Evolutionary conservation across 129 eudicot genomes (phyloP).

Genomic region (Pulicaria dysenterica): DNA sequence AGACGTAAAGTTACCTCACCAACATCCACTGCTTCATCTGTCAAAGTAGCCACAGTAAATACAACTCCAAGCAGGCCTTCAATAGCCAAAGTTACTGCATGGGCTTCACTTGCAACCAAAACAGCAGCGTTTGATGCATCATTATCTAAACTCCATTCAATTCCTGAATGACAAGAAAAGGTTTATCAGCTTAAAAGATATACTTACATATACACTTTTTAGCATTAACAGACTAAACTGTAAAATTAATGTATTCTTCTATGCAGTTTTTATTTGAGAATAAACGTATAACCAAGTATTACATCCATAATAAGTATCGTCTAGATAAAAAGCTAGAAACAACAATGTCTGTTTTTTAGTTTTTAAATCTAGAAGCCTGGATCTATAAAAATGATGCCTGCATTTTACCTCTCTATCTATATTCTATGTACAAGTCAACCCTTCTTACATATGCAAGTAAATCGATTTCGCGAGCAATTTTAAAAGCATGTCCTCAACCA

Average conservation of each 20-base stretch:
- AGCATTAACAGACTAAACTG: no score
- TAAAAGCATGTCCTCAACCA: no score
- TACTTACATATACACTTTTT: no score
- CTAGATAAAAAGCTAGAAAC: background rate
- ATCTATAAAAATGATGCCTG: background rate
- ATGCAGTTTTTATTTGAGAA: no score
- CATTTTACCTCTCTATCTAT: no score
- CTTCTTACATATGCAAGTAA: no score
- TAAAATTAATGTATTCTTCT: no score
- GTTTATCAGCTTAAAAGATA: slow-evolving; percentile 9
- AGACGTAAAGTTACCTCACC: slow-evolving; percentile 75
- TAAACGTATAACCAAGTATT: no score
- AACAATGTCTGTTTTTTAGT: background rate
- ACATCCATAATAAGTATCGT: no score
- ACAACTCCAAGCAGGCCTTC: slow-evolving; percentile 97
- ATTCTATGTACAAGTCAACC: no score
- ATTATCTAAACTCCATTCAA: slow-evolving; percentile 98
- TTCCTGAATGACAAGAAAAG: slow-evolving; percentile 49
- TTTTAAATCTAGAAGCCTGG: background rate
- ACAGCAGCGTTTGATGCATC: slow-evolving; percentile 99
- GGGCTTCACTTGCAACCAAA: slow-evolving; percentile 99
- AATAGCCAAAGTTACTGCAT: slow-evolving; percentile 96
- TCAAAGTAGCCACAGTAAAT: slow-evolving; percentile 93
- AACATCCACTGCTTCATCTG: slow-evolving; percentile 97
- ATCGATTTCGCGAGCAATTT: no score